A percentile compares a stretch with the other conserved stretches of the same genome.
Evolutionary conservation across 73 alveolate genomes (phyloP).

Genomic region (Symbiodinium pilosum): DNA sequence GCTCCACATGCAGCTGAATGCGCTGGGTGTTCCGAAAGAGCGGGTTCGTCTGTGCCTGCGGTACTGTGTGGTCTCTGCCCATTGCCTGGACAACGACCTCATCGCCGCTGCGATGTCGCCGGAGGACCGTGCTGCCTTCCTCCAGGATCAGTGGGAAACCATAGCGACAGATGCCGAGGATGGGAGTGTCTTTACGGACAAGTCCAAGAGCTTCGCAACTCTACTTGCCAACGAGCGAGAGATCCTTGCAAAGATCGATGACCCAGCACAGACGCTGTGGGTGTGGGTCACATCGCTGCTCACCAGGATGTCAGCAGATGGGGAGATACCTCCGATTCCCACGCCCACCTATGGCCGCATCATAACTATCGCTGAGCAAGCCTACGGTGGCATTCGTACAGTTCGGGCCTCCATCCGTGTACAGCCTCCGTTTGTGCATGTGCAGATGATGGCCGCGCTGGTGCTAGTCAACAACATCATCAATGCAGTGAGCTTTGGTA

Average conservation of each 20-base stretch:
- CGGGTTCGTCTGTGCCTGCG: slow-evolving; percentile 69
- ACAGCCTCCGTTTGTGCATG: slow-evolving; percentile 85
- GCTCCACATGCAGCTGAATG: slow-evolving; percentile 73
- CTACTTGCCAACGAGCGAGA: slow-evolving; percentile 57
- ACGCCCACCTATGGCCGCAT: slow-evolving; percentile 92
- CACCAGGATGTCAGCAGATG: slow-evolving; percentile 69
- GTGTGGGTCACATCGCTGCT: slow-evolving; percentile 80
- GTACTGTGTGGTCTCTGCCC: slow-evolving; percentile 76
- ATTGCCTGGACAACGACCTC: slow-evolving; percentile 60
- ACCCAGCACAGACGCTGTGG: slow-evolving; percentile 80
- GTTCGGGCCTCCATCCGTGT: slow-evolving; percentile 85
- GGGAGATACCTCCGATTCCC: slow-evolving; percentile 67
- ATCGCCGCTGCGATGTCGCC: slow-evolving; percentile 33
- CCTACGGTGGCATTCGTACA: slow-evolving; percentile 64
- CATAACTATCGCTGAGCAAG: slow-evolving; percentile 72
- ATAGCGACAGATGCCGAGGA: slow-evolving; percentile 6
- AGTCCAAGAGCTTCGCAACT: slow-evolving; percentile 51
- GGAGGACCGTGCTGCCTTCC: neutral
- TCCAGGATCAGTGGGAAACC: slow-evolving; percentile 20
- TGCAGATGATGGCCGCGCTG: slow-evolving; percentile 86
- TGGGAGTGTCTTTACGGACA: neutral
- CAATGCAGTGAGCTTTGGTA: slow-evolving; percentile 74
- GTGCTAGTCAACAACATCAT: slow-evolving; percentile 83
- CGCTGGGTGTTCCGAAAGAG: slow-evolving; percentile 85
- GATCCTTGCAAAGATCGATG: slow-evolving; percentile 13